Evolutionary conservation across 495 filamentous ascomycete genomes (phyloP), one percentile per base, ranked within the genome.

Genomic region (Hypoxylon trugodes): DNA sequence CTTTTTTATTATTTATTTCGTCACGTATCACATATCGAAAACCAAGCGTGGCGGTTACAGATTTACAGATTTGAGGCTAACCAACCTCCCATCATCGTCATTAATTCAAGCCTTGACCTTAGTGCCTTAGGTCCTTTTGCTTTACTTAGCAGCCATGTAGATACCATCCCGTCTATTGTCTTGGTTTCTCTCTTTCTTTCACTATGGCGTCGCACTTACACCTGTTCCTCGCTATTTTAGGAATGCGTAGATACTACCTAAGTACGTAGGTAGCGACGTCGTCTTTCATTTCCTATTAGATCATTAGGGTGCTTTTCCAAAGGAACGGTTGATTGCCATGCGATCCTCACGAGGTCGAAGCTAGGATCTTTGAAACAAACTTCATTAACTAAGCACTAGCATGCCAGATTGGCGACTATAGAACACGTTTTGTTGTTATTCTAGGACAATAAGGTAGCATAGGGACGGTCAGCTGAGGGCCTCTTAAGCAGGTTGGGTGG

Each of bases 391-490:
- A 30, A 13, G 41, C 19, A 15, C 26, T 45, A 30, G 35, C 36
- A 40, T 37, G 50, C 61, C 21, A 45, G 52, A 53, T 66, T 55
- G 45, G 51, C 51, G 41, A 57, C 36, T 38, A 22, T 12, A n/a
- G 4, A 16, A 40, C 51, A 51, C 15, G 51, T 38, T 45, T 46
- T n/a, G 36, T 36, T 36, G 50, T 52, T 32, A 45, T 47, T 52
- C 63, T 58, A n/a, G 46, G 52, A 66, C 33, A 37, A 43, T 50
- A 66, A 66, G 63, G 63, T 66, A 32, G 15, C 16, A 56, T 56
- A 43, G 19, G 5, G 40, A 48, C 40, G 36, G 45, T 28, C 45
- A 51, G 56, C 48, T 60, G 42, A 50, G 26, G 13, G 22, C 40
- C n/a, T 26, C 30, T 42, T 51, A 10, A 18, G 46, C 46, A 32